Evolutionary conservation across 257 asterid genomes (phyloP).

Genomic region (Nicotiana benthamiana): DNA sequence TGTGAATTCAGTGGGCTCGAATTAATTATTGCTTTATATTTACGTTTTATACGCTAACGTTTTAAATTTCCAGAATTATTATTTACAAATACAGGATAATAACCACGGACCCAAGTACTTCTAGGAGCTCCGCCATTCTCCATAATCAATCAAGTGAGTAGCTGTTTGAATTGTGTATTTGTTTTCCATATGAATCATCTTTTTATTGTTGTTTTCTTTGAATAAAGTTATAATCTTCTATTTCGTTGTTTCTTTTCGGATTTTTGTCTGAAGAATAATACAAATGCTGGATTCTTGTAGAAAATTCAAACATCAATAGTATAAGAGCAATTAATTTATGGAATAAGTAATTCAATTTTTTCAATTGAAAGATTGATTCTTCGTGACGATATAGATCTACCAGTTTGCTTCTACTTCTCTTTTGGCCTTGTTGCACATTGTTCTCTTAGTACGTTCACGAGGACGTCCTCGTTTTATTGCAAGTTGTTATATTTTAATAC

Average conservation of each 20-base stretch:
- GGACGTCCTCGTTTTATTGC: too few species aligned
- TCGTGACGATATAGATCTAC: not conserved
- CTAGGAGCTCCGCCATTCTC: not conserved
- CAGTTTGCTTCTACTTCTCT: constrained; percentile 14
- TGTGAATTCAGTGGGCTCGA: too few species aligned
- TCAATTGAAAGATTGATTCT: not conserved
- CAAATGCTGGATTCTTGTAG: constrained; percentile 1
- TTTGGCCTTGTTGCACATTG: not conserved
- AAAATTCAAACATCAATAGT: not conserved
- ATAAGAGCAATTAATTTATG: not conserved
- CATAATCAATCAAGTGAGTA: constrained; percentile 8
- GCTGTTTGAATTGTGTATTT: not conserved
- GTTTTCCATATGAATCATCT: not conserved
- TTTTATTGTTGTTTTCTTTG: not conserved
- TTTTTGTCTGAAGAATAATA: constrained; percentile 3
- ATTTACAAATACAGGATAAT: too few species aligned
- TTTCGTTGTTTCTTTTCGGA: not conserved
- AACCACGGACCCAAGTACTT: not conserved
- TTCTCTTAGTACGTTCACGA: not conserved
- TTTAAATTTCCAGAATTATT: too few species aligned
- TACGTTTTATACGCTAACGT: too few species aligned
- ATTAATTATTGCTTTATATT: too few species aligned
- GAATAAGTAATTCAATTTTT: constrained; percentile 9
- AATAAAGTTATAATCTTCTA: not conserved
- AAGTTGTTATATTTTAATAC: too few species aligned